phyloP scores from a whole-genome alignment of 108 stramenopile species.

The Cyclostephanos tholiformis region DNA sequence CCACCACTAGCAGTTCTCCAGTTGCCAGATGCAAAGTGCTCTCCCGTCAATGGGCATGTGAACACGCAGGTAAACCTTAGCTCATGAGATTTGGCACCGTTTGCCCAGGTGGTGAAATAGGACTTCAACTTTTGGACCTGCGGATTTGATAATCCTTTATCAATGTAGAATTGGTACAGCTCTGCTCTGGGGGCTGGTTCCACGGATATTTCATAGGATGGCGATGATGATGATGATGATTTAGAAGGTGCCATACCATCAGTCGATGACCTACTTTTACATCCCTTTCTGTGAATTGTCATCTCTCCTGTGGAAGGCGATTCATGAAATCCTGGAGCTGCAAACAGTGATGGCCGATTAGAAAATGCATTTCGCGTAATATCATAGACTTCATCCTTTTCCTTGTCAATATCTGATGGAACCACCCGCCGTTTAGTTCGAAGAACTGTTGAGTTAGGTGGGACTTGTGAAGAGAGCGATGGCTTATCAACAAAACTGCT shows the following conservation, averaged over 20 bases:
- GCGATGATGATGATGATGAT: neutral
- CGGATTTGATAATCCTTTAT: neutral
- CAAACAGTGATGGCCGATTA: conserved; percentile 7
- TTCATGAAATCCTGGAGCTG: neutral
- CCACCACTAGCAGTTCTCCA: neutral
- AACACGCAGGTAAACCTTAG: conserved; percentile 32
- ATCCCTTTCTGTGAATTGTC: neutral
- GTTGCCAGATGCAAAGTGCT: conserved; percentile 30
- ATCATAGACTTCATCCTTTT: conserved; percentile 20
- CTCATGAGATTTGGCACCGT: conserved; percentile 33
- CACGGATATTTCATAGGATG: neutral
- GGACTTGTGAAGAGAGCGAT: neutral
- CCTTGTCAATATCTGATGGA: neutral
- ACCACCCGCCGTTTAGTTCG: neutral
- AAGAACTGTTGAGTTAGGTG: neutral
- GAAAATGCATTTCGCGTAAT: conserved; percentile 20
- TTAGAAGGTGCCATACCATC: neutral
- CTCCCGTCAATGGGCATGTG: conserved; percentile 41
- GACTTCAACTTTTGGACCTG: conserved; percentile 12
- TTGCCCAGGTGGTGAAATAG: conserved; percentile 50
- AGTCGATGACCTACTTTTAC: neutral
- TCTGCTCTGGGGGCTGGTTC: conserved; percentile 14
- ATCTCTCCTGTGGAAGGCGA: neutral
- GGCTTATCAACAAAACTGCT: conserved; percentile 8
- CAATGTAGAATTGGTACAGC: conserved; percentile 24